Conservation (phyloP, 306 rosid species). For the Vigna nakashimae region DNA sequence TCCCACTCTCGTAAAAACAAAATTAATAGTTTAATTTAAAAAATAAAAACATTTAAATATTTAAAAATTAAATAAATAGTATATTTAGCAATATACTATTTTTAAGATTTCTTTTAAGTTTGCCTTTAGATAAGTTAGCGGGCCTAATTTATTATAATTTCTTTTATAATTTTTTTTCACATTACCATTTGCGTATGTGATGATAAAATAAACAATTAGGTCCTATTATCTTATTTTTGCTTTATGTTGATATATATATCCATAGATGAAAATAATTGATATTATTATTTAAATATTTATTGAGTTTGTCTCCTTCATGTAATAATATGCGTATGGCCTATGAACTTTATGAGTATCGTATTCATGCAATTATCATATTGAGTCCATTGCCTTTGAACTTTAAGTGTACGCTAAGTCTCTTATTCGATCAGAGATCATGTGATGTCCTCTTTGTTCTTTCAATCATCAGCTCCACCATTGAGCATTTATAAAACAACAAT, state of each 20-base stretch:
- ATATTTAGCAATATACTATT: no score
- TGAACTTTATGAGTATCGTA: not conserved
- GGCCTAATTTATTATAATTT: no score
- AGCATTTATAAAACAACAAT: not conserved
- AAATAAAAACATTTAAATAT: no score
- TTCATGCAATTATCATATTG: conserved; percentile 25
- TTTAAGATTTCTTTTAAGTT: no score
- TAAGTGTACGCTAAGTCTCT: conserved; percentile 39
- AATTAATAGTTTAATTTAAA: no score
- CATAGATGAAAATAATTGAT: not conserved
- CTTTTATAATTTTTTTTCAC: no score
- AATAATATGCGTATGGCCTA: conserved; percentile 3
- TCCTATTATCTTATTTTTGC: not conserved
- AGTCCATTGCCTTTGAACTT: conserved; percentile 17
- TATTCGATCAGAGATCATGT: not conserved
- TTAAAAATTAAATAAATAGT: no score
- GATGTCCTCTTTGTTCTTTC: not conserved
- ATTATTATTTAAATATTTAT: not conserved
- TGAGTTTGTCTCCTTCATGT: not conserved
- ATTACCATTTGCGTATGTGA: no score
- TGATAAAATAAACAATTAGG: no score
- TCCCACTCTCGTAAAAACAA: no score
- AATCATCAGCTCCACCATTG: not conserved
- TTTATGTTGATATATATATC: not conserved
- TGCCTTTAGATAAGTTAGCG: no score